phyloP scores from a whole-genome alignment of 2,329 filamentous ascomycete genomes.

The Fusarium camptoceras region DNA sequence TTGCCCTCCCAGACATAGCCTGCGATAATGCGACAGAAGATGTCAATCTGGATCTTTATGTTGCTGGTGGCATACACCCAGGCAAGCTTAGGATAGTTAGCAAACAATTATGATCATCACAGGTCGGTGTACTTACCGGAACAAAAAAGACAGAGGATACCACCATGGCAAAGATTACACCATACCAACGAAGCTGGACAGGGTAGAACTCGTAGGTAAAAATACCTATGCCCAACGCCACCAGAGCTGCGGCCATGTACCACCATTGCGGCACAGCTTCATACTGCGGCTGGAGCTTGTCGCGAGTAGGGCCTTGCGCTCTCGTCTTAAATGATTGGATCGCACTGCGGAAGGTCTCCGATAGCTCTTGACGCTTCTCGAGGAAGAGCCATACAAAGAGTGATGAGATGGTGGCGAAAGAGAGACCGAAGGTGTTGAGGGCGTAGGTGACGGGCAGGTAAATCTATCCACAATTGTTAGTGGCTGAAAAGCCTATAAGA shows the following conservation, averaged over 20 bases:
- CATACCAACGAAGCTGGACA: conserved; percentile 50
- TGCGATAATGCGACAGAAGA: conserved; percentile 58
- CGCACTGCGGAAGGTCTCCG: conserved; percentile 10
- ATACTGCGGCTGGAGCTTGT: conserved; percentile 33
- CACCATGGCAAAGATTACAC: conserved; percentile 45
- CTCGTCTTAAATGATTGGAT: neutral
- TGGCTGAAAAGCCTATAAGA: too few relatives aligned
- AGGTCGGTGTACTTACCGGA: conserved; percentile 31
- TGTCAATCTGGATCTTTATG: conserved; percentile 58
- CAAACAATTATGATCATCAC: rapidly evolving
- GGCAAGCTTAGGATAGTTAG: conserved; percentile 39
- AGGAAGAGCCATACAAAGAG: conserved; percentile 50
- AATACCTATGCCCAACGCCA: conserved; percentile 45
- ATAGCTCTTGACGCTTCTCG: conserved; percentile 47
- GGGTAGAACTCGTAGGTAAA: conserved; percentile 50
- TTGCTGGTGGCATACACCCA: conserved; percentile 56
- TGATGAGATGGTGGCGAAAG: conserved; percentile 62
- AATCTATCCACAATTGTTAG: conserved; percentile 34
- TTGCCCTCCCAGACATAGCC: conserved; percentile 60
- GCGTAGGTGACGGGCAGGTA: conserved; percentile 59
- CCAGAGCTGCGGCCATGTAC: conserved; percentile 36
- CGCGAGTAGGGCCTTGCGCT: neutral
- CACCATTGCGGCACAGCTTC: conserved; percentile 43
- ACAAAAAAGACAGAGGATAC: conserved; percentile 48
- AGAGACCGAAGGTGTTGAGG: conserved; percentile 63